phyloP scores from a whole-genome alignment of 2,329 filamentous ascomycete genomes.

The Phyllosticta citribraziliensis region DNA sequence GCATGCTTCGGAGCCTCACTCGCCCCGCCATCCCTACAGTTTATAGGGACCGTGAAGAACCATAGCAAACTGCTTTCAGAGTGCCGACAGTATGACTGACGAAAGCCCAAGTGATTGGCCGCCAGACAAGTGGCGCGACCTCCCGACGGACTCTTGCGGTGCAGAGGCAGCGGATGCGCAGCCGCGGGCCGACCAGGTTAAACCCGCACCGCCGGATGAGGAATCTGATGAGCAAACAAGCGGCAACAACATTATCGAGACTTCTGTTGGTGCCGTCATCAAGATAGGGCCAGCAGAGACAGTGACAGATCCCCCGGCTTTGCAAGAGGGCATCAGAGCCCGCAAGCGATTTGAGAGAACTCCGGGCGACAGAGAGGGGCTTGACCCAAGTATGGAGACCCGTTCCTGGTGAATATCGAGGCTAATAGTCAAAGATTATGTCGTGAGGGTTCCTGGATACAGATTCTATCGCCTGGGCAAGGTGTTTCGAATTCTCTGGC shows the following conservation, averaged over 20 bases:
- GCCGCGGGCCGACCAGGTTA: neutral
- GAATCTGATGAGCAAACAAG: neutral
- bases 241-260: neutral
- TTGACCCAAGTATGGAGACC: constrained; percentile 1
- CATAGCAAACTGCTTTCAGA: neutral
- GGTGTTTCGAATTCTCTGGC: constrained; percentile 8
- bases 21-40: neutral
- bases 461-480: constrained; percentile 3
- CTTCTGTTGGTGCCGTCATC: neutral
- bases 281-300: neutral
- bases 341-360: neutral
- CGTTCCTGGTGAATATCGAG: no score
- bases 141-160: neutral
- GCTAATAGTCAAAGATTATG: neutral
- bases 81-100: neutral
- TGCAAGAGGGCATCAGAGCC: constrained; percentile 1
- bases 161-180: neutral
- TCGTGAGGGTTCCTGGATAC: neutral
- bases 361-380: neutral
- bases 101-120: neutral
- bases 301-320: constrained; percentile 1
- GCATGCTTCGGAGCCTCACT: neutral
- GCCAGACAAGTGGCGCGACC: neutral
- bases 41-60: neutral
- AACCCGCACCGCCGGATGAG: neutral